Conservation (phyloP, 768 basidiomycete species). For the Albatrellus ellisii region DNA sequence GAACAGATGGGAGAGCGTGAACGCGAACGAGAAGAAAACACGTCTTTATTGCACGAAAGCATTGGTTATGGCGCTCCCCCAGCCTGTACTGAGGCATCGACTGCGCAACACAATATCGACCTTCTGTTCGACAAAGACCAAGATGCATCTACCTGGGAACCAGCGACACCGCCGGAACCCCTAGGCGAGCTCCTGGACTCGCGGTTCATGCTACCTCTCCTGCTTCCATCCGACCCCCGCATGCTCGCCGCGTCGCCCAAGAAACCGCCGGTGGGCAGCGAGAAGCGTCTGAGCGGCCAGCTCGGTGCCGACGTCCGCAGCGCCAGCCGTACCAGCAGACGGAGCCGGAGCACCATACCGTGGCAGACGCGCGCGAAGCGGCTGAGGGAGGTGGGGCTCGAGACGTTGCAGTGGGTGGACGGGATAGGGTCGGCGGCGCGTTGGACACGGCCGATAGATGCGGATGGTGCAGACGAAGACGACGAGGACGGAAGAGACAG, state of each 20-base stretch:
- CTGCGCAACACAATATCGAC: slow-evolving; percentile 53
- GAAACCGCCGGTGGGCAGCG: slow-evolving; percentile 26
- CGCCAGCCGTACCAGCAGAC: slow-evolving; percentile 26
- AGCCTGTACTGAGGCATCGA: slow-evolving; percentile 20
- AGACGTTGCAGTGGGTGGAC: slow-evolving; percentile 59
- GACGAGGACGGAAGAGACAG: slow-evolving; percentile 23
- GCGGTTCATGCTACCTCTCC: slow-evolving; percentile 81
- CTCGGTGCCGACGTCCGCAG: slow-evolving; percentile 17
- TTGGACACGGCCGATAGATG: slow-evolving; percentile 37
- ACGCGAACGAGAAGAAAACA: slow-evolving; percentile 49
- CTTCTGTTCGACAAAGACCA: slow-evolving; percentile 59
- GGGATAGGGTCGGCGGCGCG: slow-evolving; percentile 45
- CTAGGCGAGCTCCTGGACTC: slow-evolving; percentile 89
- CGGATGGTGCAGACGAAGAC: slow-evolving; percentile 24
- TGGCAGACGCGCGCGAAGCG: slow-evolving; percentile 51
- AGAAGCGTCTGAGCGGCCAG: slow-evolving; percentile 16
- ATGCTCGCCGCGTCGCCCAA: slow-evolving; percentile 59
- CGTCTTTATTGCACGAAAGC: slow-evolving; percentile 21
- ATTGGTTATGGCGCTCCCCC: slow-evolving; percentile 19
- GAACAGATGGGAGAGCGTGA: slow-evolving; percentile 55
- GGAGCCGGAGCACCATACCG: slow-evolving; percentile 27
- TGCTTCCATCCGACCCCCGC: slow-evolving; percentile 71
- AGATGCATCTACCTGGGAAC: slow-evolving; percentile 64
- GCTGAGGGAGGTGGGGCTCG: slow-evolving; percentile 46
- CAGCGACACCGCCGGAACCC: slow-evolving; percentile 63